Conservation (phyloP, 1,139 yeast species). For the Arxiozyma telluris region DNA sequence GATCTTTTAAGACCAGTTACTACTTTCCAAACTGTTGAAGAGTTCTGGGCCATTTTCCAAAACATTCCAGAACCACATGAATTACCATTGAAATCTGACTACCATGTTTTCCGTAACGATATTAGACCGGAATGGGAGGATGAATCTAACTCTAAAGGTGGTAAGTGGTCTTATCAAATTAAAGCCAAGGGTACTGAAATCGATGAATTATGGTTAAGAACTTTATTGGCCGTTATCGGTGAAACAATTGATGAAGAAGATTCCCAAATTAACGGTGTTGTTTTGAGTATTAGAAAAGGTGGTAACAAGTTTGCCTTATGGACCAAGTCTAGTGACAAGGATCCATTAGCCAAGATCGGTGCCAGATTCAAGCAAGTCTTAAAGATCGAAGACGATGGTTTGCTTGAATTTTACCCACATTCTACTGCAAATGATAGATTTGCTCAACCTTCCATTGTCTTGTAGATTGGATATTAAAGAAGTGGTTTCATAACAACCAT, state of each 20-base stretch:
- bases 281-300: constrained; percentile 76
- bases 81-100: constrained; percentile 86
- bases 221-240: constrained; percentile 86
- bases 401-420: constrained; percentile 30
- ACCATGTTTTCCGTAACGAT: constrained; percentile 90
- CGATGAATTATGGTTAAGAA: constrained; percentile 90
- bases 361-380: constrained; percentile 56
- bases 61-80: constrained; percentile 89
- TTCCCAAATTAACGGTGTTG: constrained; percentile 92
- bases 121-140: constrained; percentile 99
- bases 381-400: constrained; percentile 28
- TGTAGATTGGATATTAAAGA: constrained; percentile 16
- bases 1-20: constrained; percentile 90
- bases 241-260: constrained; percentile 74
- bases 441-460: constrained; percentile 29
- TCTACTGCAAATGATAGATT: constrained; percentile 29
- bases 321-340: constrained; percentile 75
- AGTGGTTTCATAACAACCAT: not conserved
- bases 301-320: constrained; percentile 84
- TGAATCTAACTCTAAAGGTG: constrained; percentile 76
- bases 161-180: constrained; percentile 85
- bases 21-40: constrained; percentile 87
- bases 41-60: constrained; percentile 97
- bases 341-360: constrained; percentile 61
- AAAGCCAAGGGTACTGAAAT: constrained; percentile 56